A percentile compares a stretch with the other conserved stretches of the same genome.
These are phyloP conservation scores for Cladosporium oxysporum DNA, from an alignment of 2,329 filamentous ascomycete genomes.

Conservation along the genomic window DNA sequence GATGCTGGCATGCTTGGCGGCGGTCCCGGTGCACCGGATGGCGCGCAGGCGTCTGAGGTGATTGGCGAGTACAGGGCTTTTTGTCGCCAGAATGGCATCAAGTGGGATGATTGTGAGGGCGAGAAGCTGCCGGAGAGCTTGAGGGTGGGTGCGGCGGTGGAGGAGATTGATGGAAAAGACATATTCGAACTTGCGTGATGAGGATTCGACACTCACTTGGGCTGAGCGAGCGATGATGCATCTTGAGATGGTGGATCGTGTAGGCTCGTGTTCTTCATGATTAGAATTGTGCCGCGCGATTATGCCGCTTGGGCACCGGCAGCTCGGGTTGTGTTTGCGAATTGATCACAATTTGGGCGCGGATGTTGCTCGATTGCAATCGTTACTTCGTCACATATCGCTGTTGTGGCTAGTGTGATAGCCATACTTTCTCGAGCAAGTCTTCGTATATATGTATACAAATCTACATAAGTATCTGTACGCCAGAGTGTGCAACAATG, in stretches of 20 bases:
- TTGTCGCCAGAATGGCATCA: not conserved
- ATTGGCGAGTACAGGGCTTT: not conserved
- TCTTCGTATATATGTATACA: not conserved
- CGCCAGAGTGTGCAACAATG: rapidly evolving
- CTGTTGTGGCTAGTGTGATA: not conserved
- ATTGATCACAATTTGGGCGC: not conserved
- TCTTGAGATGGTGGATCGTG: not conserved
- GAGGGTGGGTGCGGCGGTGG: not conserved
- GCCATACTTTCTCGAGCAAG: not conserved
- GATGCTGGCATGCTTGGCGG: not conserved
- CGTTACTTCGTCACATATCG: no score
- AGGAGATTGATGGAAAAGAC: not conserved
- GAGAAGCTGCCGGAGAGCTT: not conserved
- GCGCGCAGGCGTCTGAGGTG: not conserved
- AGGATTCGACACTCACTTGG: not conserved
- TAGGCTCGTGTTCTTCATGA: not conserved
- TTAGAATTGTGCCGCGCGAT: not conserved
- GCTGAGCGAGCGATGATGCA: not conserved
- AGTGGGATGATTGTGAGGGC: not conserved
- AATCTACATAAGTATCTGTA: not conserved
- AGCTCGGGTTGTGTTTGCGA: not conserved
- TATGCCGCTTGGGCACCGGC: no score
- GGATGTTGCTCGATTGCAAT: not conserved
- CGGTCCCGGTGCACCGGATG: not conserved
- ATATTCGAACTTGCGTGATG: not conserved